phyloP scores from a whole-genome alignment of 305 asterid species.

The Nicotiana rustica region DNA sequence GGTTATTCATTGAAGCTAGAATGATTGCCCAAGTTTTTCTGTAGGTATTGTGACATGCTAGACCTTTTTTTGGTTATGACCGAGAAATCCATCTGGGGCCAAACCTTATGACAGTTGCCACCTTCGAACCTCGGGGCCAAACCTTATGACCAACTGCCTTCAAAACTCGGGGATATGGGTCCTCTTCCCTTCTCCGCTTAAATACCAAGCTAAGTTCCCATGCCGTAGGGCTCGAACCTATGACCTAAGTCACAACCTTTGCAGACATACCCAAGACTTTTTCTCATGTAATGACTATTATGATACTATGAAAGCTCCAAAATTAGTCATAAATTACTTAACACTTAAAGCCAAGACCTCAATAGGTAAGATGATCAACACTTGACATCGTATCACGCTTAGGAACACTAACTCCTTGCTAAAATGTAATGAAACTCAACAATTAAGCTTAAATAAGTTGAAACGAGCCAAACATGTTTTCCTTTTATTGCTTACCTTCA shows the following conservation, averaged over 20 bases:
- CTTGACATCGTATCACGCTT: not conserved
- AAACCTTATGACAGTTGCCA: too few species aligned
- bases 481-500: not conserved
- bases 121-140: too few species aligned
- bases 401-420: not conserved
- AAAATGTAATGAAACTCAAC: not conserved
- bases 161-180: too few species aligned
- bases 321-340: conserved; percentile 3
- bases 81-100: too few species aligned
- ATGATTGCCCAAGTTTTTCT: not conserved
- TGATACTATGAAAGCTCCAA: not conserved
- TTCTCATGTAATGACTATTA: not conserved
- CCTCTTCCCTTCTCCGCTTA: too few species aligned
- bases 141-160: too few species aligned
- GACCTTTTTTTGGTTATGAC: too few species aligned
- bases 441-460: not conserved
- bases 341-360: not conserved
- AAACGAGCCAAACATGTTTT: not conserved
- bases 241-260: too few species aligned
- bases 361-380: not conserved
- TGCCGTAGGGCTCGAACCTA: too few species aligned
- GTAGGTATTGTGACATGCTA: not conserved
- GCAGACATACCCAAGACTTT: not conserved
- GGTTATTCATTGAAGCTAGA: not conserved
- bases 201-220: too few species aligned